Conservation (phyloP, 352 stramenopile genomes). For the Phytophthora aleatoria region DNA sequence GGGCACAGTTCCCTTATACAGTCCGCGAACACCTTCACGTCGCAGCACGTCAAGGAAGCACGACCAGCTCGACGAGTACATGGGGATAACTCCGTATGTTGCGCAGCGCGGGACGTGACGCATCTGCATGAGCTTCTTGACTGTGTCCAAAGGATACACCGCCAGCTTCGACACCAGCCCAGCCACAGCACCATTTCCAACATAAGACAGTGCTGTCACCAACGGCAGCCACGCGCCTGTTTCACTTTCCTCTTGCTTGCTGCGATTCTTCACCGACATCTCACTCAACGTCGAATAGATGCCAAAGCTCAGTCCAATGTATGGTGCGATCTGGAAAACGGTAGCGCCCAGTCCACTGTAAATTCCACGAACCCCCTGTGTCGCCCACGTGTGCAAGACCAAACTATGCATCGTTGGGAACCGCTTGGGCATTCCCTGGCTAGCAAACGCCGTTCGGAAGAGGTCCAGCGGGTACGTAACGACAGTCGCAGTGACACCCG, state of each 20-base stretch:
- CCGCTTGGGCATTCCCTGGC: conserved; percentile 84
- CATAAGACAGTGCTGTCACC: conserved; percentile 51
- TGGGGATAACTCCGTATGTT: conserved; percentile 70
- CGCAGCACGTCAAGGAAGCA: conserved; percentile 67
- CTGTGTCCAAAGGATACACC: conserved; percentile 95
- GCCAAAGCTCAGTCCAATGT: conserved; percentile 96
- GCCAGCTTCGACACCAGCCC: conserved; percentile 92
- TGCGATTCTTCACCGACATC: conserved; percentile 28
- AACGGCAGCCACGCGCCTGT: conserved; percentile 21
- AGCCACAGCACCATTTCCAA: conserved; percentile 85
- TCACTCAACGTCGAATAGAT: conserved; percentile 86
- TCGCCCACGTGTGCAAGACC: conserved; percentile 64
- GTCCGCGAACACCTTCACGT: conserved; percentile 62
- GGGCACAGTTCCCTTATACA: conserved; percentile 83
- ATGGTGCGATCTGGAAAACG: conserved; percentile 93
- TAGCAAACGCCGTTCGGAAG: conserved; percentile 93
- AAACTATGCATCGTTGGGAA: conserved; percentile 86
- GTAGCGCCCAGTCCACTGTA: conserved; percentile 90
- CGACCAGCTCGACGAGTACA: conserved; percentile 64
- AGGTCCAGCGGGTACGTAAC: conserved; percentile 96
- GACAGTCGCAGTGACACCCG: conserved; percentile 88
- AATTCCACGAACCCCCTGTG: conserved; percentile 83
- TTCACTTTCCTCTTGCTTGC: conserved; percentile 10
- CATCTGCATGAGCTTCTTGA: conserved; percentile 97
- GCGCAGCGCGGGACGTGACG: conserved; percentile 63